Evolutionary conservation across 345 rosid species (phyloP).

Genomic region (rapeseed (Brassica napus)): DNA sequence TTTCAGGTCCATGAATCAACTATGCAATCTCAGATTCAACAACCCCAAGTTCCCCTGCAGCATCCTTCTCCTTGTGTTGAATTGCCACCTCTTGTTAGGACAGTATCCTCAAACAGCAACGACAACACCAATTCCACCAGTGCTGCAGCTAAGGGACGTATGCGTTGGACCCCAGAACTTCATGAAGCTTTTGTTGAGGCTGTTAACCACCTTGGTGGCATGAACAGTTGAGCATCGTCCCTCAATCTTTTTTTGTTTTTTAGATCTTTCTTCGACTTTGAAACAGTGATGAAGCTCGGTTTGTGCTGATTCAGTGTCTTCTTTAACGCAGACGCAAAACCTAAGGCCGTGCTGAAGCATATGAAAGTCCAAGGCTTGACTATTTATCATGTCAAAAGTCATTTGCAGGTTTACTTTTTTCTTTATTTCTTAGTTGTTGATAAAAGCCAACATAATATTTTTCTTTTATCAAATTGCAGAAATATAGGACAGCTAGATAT

Average conservation of each 20-base stretch:
- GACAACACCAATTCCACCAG: conserved; percentile 4
- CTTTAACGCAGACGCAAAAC: conserved; percentile 68
- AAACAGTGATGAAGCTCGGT: neutral
- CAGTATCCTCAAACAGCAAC: conserved; percentile 48
- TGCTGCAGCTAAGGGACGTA: conserved; percentile 54
- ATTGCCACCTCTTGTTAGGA: conserved; percentile 43
- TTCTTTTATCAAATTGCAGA: conserved; percentile 51
- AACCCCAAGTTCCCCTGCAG: conserved; percentile 45
- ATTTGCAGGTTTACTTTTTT: conserved; percentile 65
- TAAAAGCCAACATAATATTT: neutral
- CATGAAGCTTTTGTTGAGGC: conserved; percentile 95
- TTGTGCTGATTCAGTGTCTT: conserved; percentile 32
- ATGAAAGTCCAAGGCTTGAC: conserved; percentile 89
- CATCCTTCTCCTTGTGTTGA: conserved; percentile 36
- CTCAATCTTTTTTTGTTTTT: neutral
- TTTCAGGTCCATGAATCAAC: conserved; percentile 50
- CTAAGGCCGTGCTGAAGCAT: conserved; percentile 81
- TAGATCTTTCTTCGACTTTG: neutral
- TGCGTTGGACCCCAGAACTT: conserved; percentile 96
- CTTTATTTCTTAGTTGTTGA: neutral
- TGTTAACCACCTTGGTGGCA: conserved; percentile 82
- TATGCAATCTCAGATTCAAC: neutral
- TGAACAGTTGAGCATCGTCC: conserved; percentile 49
- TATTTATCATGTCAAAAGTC: conserved; percentile 92
- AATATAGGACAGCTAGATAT: conserved; percentile 82